Conservation (phyloP, 1,284 basidiomycete genomes). For the Tilletia indica region DNA sequence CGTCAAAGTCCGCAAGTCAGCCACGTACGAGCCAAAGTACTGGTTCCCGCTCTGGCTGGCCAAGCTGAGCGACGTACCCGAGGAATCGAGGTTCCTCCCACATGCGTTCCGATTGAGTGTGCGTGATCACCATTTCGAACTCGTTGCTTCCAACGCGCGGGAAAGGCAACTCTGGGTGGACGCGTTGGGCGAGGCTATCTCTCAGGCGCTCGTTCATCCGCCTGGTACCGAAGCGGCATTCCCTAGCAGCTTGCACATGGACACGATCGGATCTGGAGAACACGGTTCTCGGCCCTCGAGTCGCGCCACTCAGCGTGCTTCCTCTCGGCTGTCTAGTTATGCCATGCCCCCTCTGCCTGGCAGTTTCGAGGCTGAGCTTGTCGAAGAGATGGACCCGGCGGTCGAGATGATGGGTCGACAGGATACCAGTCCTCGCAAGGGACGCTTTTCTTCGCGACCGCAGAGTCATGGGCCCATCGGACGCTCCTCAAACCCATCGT, state of each 20-base stretch:
- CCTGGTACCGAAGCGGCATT: conserved; percentile 35
- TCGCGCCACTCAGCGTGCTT: conserved; percentile 30
- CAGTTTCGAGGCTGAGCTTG: conserved; percentile 9
- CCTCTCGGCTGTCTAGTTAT: conserved; percentile 24
- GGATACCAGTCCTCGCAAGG: background rate
- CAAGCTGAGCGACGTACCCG: conserved; percentile 34
- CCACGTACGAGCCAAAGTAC: conserved; percentile 44
- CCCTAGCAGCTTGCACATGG: conserved; percentile 42
- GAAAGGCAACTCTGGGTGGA: conserved; percentile 48
- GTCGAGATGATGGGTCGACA: background rate
- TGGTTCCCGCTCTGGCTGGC: conserved; percentile 53
- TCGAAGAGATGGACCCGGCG: background rate
- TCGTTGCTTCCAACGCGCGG: conserved; percentile 44
- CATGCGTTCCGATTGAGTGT: conserved; percentile 46
- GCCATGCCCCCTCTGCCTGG: background rate
- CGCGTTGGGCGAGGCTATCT: conserved; percentile 39
- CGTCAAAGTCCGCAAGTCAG: conserved; percentile 50
- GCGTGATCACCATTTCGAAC: conserved; percentile 51
- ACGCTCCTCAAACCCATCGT: background rate
- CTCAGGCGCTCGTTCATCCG: conserved; percentile 30
- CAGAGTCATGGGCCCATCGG: background rate
- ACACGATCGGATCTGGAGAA: conserved; percentile 25
- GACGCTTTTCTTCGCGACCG: background rate
- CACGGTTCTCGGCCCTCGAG: conserved; percentile 26
- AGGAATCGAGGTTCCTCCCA: conserved; percentile 37